These are phyloP conservation scores for Tanacetum coccineum DNA, from an alignment of 129 eudicot genomes.

Conservation along the genomic window DNA sequence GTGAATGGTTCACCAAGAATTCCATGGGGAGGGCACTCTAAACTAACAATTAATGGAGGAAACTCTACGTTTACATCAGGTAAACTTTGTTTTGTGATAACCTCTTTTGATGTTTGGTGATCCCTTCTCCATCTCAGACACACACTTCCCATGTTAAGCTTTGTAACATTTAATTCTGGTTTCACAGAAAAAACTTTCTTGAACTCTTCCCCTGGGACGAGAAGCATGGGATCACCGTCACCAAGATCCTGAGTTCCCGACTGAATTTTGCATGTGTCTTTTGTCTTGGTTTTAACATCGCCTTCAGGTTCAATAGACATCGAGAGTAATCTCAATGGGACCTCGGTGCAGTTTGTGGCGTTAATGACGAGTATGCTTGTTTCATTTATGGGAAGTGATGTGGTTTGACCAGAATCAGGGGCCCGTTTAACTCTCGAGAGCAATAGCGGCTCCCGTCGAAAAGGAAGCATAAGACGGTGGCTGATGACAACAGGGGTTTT, in stretches of 20 bases:
- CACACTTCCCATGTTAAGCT: slow-evolving; percentile 58
- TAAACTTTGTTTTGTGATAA: slow-evolving; percentile 65
- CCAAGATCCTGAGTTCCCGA: slow-evolving; percentile 31
- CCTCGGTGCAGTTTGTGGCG: slow-evolving; percentile 83
- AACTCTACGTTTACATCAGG: slow-evolving; percentile 74
- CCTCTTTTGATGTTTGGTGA: slow-evolving; percentile 39
- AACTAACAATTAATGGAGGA: slow-evolving; percentile 58
- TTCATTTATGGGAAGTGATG: slow-evolving; percentile 74
- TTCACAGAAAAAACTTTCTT: slow-evolving; percentile 68
- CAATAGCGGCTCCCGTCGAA: slow-evolving; percentile 76
- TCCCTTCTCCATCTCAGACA: slow-evolving; percentile 77
- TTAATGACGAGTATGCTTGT: slow-evolving; percentile 59
- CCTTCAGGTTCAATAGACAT: slow-evolving; percentile 55
- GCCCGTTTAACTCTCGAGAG: slow-evolving; percentile 58
- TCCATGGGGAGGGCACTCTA: slow-evolving; percentile 89
- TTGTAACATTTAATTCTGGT: slow-evolving; percentile 41
- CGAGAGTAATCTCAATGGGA: slow-evolving; percentile 68
- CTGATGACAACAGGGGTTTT: slow-evolving; percentile 66
- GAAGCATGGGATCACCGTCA: slow-evolving; percentile 35
- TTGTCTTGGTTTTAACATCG: slow-evolving; percentile 17
- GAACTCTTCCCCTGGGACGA: slow-evolving; percentile 80
- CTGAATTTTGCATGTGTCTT: slow-evolving; percentile 35
- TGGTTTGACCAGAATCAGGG: slow-evolving; percentile 43
- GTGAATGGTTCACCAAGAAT: slow-evolving; percentile 75
- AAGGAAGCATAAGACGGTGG: slow-evolving; percentile 80